A percentile compares a stretch with the other conserved stretches of the same genome.
Conservation (phyloP, 129 eudicot genomes). For the Smallanthus sonchifolius region DNA sequence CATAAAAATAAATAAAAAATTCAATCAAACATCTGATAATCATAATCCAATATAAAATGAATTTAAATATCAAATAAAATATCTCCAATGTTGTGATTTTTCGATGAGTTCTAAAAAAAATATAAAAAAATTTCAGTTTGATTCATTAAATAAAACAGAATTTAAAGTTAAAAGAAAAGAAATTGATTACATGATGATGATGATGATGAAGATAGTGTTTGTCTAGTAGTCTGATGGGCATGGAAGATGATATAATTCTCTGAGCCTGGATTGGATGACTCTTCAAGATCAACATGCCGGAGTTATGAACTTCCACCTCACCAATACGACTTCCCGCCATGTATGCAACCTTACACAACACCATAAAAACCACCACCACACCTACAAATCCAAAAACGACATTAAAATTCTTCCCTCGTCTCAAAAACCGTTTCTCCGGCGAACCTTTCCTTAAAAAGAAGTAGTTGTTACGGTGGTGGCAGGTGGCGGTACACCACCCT, state of each 20-base stretch:
- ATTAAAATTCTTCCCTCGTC: constrained; percentile 29
- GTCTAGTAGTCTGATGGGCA: constrained; percentile 37
- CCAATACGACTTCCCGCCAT: constrained; percentile 18
- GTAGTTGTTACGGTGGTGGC: constrained; percentile 14
- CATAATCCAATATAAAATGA: too few relatives aligned
- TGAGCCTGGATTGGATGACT: constrained; percentile 34
- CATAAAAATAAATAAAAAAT: not conserved
- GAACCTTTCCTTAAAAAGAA: constrained; percentile 24
- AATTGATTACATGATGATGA: not conserved
- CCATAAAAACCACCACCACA: constrained; percentile 34
- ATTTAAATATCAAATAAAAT: too few relatives aligned
- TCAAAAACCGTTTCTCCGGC: constrained; percentile 29
- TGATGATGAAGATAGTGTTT: constrained; percentile 36
- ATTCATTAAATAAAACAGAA: too few relatives aligned
- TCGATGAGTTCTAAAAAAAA: too few relatives aligned
- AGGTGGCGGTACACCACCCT: constrained; percentile 15
- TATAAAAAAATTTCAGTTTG: too few relatives aligned
- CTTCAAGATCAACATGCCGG: constrained; percentile 34
- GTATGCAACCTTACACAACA: constrained; percentile 30
- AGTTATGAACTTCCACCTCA: constrained; percentile 12
- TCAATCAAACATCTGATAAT: too few relatives aligned
- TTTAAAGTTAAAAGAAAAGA: too few relatives aligned
- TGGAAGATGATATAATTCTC: constrained; percentile 35
- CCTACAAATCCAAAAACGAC: constrained; percentile 27
- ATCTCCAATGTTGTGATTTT: too few relatives aligned